Evolutionary conservation across 805 yeast genomes (phyloP), one percentile per base, ranked within the genome.

Genomic region (Spathaspora hagerdaliae): DNA sequence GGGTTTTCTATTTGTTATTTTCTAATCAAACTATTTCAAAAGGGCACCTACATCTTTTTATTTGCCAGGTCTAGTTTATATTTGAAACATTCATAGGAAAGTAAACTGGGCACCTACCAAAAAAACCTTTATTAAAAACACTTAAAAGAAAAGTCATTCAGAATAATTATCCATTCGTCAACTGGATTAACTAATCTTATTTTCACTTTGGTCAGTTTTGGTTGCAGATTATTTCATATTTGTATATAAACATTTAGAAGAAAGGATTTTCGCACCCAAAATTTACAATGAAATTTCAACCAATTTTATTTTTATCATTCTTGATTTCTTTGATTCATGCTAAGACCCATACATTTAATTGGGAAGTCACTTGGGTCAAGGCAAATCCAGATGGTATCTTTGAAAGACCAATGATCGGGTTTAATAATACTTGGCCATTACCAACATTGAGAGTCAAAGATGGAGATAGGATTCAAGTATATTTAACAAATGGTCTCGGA

Each of bases 351-450:
- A 70, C 73, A 9, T 83, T 70, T 74, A 76, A 79, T 64, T 85
- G 79, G 79, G 74, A 82, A 35, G 74, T 87, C 8, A 77, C 80
- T 3, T 79, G 83, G 85, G 85, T 75, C 54, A 65, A 53, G 71
- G 85, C 82, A 6, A 82, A 80, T 55, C 89, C 89, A 5, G 91
- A 85, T 63, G 87, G 87, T 5, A 59, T 67, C 14, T 61, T 63
- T 31, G 77, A 69, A 41, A 75, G 84, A 52, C 65, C 65, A 27
- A 80, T 84, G 55, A 77, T 85, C 46, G 85, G 87, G 0, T 81
- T 84, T 59, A 83, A 85, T 57, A 79, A 78, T 29, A 57, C 79
- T 19, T 84, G 89, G 82, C 98, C 98, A 49, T 81, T 94, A 77
- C 98, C 98, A n/a, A 77, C 76, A 43, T 67, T 92, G 54, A 72